phyloP scores from a whole-genome alignment of 805 yeast species.

The Monosporozyma aerobia region DNA sequence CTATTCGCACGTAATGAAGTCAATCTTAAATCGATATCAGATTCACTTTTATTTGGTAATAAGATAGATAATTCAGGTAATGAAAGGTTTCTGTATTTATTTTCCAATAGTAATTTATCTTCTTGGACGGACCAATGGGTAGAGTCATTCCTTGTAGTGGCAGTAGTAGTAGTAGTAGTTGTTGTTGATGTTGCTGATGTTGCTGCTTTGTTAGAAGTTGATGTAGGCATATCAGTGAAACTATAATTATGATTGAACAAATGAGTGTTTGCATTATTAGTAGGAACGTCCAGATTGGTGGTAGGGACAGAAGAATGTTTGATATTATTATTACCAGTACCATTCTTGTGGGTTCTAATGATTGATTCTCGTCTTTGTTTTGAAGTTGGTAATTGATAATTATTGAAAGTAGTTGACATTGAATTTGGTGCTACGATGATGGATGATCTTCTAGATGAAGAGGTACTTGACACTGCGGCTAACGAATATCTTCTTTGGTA shows the following conservation, averaged over 20 bases:
- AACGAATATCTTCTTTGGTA: constrained; percentile 24
- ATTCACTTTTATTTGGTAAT: constrained; percentile 62
- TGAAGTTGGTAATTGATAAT: neutral
- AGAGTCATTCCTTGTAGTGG: neutral
- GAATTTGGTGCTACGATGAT: constrained; percentile 21
- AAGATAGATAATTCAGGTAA: constrained; percentile 66
- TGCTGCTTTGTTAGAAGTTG: neutral
- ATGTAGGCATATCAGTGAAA: constrained; percentile 15
- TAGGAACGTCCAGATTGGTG: neutral
- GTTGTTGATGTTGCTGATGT: neutral
- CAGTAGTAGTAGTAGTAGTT: too few relatives aligned
- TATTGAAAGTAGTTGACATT: constrained; percentile 8
- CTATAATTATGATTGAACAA: constrained; percentile 4
- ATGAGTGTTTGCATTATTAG: neutral
- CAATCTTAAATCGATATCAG: constrained; percentile 61
- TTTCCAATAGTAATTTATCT: constrained; percentile 52
- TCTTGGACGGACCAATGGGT: constrained; percentile 49
- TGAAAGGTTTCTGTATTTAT: constrained; percentile 50
- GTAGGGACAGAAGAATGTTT: constrained; percentile 3
- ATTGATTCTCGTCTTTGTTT: constrained; percentile 20
- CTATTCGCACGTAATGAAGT: constrained; percentile 28
- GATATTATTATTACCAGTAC: neutral
- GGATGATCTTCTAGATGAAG: constrained; percentile 25
- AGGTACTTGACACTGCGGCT: constrained; percentile 14
- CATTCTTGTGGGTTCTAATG: constrained; percentile 4